Evolutionary conservation across 1,284 basidiomycete genomes (phyloP), one percentile per base, ranked within the genome.

Genomic region (Ustilago bromivora): DNA sequence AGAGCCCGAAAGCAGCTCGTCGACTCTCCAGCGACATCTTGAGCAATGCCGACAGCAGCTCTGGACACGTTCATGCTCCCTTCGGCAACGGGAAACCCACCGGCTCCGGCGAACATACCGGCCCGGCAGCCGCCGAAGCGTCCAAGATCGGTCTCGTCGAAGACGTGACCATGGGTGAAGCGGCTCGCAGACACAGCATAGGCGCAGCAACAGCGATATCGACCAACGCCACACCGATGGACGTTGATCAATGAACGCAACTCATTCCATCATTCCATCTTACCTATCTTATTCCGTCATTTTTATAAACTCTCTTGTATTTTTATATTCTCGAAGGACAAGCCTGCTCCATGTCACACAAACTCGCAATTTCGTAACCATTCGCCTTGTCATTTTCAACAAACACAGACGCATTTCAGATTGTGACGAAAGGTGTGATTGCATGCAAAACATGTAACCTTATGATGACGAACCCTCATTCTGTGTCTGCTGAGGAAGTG

Each of bases 1-100:
- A 59, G 40, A 70, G 72, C 38, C 64, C 72, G 10, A 74, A 63
- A 34, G 58, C 61, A 52, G 23, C 41, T 17, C n/a, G 55, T 47
- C 61, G 49, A 47, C 31, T 40, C 17, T n/a, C 53, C 6, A 46
- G 61, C 53, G 61, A 61, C 13, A 12, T 15, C 31, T 13, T 17
- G 8, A n/a, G 49, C 28, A 51, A 12, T 12, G 49, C n/a, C 23
- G 49, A 32, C 49, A 9, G 49, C 43, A n/a, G 7, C 13, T 17
- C n/a, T 31, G 15, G 23, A 32, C 28, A 32, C 13, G 28, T 13
- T 31, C 8, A 19, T 12, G 28, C n/a, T 13, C 10, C 28, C 1
- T 28, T 51, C 6, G 49, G 49, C 10, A 66, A 66, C 23, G 60
- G 49, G 32, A 58, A 40, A 34, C 52, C 32, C 23, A 43, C 41